phyloP scores from a whole-genome alignment of 305 asterid genomes.

The Rubia tinctorum region DNA sequence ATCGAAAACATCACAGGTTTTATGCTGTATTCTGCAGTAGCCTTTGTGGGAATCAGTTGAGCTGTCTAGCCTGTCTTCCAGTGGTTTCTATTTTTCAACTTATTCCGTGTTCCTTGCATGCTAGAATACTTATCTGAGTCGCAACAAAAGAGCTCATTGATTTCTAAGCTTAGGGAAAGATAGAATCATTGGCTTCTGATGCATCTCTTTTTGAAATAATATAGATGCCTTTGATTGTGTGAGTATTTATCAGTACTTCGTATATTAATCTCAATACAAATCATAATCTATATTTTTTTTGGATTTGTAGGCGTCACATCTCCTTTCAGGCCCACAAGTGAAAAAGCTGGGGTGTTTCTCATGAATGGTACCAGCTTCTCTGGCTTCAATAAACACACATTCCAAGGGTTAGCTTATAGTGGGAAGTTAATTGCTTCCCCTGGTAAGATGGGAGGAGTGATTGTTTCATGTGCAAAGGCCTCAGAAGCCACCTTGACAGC shows the following conservation, averaged over 20 bases:
- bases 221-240: neutral
- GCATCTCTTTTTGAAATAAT: neutral
- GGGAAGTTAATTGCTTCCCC: constrained; percentile 38
- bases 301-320: constrained; percentile 40
- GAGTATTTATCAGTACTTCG: neutral
- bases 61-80: neutral
- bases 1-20: neutral
- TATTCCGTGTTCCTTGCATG: neutral
- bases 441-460: constrained; percentile 37
- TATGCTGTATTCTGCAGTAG: neutral
- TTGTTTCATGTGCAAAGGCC: constrained; percentile 52
- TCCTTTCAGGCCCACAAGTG: constrained; percentile 39
- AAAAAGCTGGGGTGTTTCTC: constrained; percentile 46
- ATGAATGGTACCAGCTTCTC: constrained; percentile 35
- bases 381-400: constrained; percentile 26
- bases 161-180: neutral
- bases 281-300: constrained; percentile 20
- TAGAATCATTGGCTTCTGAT: neutral
- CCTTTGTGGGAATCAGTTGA: neutral
- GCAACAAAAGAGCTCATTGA: neutral
- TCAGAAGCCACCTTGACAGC: constrained; percentile 50
- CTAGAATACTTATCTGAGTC: neutral
- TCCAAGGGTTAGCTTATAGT: constrained; percentile 29
- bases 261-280: constrained; percentile 18
- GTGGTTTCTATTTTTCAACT: neutral